phyloP scores from a whole-genome alignment of 2,329 filamentous ascomycete genomes.

The Aspergillus pseudoterreus region DNA sequence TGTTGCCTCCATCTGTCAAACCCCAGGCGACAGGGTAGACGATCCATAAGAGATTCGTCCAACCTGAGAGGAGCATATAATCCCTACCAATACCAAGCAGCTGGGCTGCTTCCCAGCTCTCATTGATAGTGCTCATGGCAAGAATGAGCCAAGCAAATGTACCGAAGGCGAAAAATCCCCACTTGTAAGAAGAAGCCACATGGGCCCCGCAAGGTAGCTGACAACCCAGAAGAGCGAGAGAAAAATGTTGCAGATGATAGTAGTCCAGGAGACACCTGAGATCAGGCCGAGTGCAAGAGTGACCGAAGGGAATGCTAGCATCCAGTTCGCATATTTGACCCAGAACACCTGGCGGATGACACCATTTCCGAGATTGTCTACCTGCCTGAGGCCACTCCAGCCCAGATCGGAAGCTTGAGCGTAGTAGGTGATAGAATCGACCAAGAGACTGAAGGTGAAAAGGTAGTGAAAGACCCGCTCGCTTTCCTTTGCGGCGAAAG shows the following conservation, averaged over 20 bases:
- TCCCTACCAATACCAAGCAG: slow-evolving; percentile 45
- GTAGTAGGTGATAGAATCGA: slow-evolving; percentile 51
- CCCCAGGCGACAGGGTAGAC: slow-evolving; percentile 54
- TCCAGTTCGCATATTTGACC: slow-evolving; percentile 54
- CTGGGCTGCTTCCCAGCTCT: slow-evolving; percentile 37
- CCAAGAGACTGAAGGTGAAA: slow-evolving; percentile 49
- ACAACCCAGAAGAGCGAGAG: slow-evolving; percentile 52
- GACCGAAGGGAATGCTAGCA: slow-evolving; percentile 48
- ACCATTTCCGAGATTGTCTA: slow-evolving; percentile 27
- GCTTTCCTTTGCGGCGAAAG: slow-evolving; percentile 43
- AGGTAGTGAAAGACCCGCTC: slow-evolving; percentile 58
- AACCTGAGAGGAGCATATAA: slow-evolving; percentile 46
- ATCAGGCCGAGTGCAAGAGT: slow-evolving; percentile 35
- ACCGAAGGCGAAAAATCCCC: slow-evolving; percentile 48
- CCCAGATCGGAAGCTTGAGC: slow-evolving; percentile 52
- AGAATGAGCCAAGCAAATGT: slow-evolving; percentile 47
- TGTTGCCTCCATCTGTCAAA: slow-evolving; percentile 52
- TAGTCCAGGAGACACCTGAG: slow-evolving; percentile 55
- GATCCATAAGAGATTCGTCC: slow-evolving; percentile 38
- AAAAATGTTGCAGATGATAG: slow-evolving; percentile 50
- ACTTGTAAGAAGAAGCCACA: slow-evolving; percentile 52
- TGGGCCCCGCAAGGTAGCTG: slow-evolving; percentile 49
- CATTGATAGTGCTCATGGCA: slow-evolving; percentile 43
- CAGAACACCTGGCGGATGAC: slow-evolving; percentile 51
- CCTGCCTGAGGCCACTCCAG: slow-evolving; percentile 26